These are phyloP conservation scores for Fremontodendron californicum DNA, from an alignment of 345 rosid genomes.

Conservation along the genomic window DNA sequence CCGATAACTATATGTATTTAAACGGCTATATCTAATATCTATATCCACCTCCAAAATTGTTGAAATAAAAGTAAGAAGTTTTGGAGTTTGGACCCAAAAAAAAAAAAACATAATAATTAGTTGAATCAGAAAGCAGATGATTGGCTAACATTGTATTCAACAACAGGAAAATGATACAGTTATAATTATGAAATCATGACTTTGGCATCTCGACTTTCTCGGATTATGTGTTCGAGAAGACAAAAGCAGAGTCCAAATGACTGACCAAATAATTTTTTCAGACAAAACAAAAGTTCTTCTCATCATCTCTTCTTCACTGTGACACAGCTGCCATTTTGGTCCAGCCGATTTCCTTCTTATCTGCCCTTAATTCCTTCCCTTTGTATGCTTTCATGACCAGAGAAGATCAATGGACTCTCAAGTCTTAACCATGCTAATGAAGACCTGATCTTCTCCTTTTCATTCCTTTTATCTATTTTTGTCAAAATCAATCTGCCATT, in stretches of 20 bases:
- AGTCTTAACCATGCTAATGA: no score
- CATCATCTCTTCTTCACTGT: background rate
- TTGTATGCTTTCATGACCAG: no score
- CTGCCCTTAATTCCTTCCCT: no score
- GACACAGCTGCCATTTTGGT: constrained; percentile 1
- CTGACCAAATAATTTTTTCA: background rate
- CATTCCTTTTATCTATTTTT: background rate
- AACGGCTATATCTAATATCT: no score
- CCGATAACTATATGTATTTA: no score
- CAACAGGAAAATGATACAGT: constrained; percentile 6
- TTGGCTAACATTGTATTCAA: background rate
- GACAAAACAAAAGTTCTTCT: constrained; percentile 3
- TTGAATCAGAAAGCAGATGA: background rate
- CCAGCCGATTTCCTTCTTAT: background rate
- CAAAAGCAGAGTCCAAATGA: constrained; percentile 19
- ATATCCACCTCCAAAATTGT: background rate
- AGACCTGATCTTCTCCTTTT: no score
- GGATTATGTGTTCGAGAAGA: constrained; percentile 8
- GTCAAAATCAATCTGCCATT: background rate
- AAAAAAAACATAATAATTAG: background rate
- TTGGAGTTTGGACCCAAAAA: background rate
- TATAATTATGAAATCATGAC: constrained; percentile 18
- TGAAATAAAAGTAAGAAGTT: background rate
- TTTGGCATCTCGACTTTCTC: constrained; percentile 18
- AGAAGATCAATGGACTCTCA: no score